Conservation (phyloP, 2,329 filamentous ascomycete genomes). For the Penicillium glabrum region DNA sequence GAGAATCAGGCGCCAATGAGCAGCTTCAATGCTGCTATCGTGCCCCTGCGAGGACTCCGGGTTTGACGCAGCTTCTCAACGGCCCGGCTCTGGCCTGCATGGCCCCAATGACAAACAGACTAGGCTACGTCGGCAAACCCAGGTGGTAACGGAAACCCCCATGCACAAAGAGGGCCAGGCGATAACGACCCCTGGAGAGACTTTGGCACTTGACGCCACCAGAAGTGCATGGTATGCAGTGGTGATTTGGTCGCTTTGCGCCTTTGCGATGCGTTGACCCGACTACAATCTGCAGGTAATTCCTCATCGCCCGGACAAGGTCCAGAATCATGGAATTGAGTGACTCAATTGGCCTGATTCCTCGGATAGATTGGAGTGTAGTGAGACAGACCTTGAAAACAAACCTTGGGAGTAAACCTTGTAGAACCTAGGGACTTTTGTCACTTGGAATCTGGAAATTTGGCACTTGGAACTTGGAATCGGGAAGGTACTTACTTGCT, state of each 20-base stretch:
- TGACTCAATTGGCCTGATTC: not conserved
- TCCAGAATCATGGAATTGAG: not conserved
- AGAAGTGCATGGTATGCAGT: not conserved
- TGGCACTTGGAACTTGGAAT: no score
- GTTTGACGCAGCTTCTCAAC: constrained; percentile 5
- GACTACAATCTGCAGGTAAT: not conserved
- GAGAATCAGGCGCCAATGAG: constrained; percentile 11
- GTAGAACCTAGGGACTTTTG: no score
- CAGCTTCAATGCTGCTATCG: not conserved
- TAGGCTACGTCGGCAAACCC: not conserved
- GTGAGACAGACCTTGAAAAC: no score
- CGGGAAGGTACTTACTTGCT: no score
- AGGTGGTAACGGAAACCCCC: not conserved
- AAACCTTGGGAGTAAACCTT: no score
- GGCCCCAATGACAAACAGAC: constrained; percentile 11
- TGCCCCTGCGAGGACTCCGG: not conserved
- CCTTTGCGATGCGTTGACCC: not conserved
- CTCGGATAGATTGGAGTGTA: not conserved
- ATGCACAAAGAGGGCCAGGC: not conserved
- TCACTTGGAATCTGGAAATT: no score
- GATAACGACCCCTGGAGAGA: not conserved
- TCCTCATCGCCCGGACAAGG: not conserved
- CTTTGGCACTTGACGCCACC: not conserved
- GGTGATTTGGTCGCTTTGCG: not conserved
- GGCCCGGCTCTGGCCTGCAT: constrained; percentile 9